A percentile compares a stretch with the other conserved stretches of the same genome.
These are phyloP conservation scores for Plenodomus tracheiphilus DNA, from an alignment of 2,329 filamentous ascomycete genomes.

Conservation along the genomic window DNA sequence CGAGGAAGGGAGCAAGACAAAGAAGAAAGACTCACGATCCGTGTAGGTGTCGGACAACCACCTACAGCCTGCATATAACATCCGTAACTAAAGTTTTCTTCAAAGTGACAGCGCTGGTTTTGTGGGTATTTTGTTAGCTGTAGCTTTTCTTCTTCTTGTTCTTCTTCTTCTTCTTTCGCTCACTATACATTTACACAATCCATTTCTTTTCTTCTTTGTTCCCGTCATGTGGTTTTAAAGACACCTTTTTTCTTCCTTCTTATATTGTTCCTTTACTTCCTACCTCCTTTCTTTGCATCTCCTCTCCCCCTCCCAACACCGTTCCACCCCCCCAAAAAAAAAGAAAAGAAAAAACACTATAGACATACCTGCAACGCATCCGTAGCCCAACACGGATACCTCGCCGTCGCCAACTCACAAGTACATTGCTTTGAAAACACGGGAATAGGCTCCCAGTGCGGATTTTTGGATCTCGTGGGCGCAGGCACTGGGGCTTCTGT, in stretches of 20 bases:
- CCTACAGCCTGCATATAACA: slow-evolving; percentile 34
- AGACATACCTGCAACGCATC: slow-evolving; percentile 35
- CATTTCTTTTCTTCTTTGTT: too few relatives aligned
- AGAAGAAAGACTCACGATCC: slow-evolving; percentile 20
- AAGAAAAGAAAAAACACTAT: slow-evolving; percentile 3
- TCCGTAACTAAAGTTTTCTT: slow-evolving; percentile 33
- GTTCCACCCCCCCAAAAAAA: not conserved
- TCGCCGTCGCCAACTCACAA: slow-evolving; percentile 26
- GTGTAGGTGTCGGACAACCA: slow-evolving; percentile 33
- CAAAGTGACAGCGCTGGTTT: slow-evolving; percentile 34
- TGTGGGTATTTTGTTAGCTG: too few relatives aligned
- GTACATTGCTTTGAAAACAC: slow-evolving; percentile 60
- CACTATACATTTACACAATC: too few relatives aligned
- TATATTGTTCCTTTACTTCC: too few relatives aligned
- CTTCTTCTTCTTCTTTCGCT: too few relatives aligned
- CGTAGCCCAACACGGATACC: slow-evolving; percentile 35
- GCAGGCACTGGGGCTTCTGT: not conserved
- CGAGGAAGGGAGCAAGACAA: not conserved
- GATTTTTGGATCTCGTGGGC: slow-evolving; percentile 49
- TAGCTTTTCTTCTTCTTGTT: too few relatives aligned
- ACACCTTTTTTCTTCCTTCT: too few relatives aligned
- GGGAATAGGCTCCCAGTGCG: slow-evolving; percentile 55
- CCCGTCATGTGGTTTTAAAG: too few relatives aligned
- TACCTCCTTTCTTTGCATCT: not conserved
- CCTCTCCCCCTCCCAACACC: not conserved